Conservation (phyloP, 2,329 filamentous ascomycete genomes). For the Tolypocladium tropicale region DNA sequence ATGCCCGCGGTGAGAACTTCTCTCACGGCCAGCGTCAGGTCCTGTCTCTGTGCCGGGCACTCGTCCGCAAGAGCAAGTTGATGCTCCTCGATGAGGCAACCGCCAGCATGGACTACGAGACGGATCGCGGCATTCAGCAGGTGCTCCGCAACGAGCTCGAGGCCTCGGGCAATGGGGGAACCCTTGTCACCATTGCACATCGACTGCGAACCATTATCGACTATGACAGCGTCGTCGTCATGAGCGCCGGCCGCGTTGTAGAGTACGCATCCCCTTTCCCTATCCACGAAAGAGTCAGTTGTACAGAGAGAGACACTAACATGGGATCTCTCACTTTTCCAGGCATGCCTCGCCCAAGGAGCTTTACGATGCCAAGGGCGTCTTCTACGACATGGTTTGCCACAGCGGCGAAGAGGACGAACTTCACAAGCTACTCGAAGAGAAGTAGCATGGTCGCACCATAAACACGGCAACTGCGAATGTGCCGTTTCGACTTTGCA, state of each 20-base stretch:
- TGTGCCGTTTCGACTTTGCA: neutral
- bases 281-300: neutral
- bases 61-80: constrained; percentile 43
- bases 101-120: constrained; percentile 49
- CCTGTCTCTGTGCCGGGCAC: constrained; percentile 44
- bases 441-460: neutral
- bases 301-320: neutral
- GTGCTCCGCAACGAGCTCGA: constrained; percentile 40
- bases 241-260: constrained; percentile 41
- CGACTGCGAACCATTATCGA: constrained; percentile 48
- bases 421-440: constrained; percentile 24
- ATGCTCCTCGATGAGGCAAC: constrained; percentile 50
- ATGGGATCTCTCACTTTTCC: neutral
- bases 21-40: constrained; percentile 49
- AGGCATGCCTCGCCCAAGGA: constrained; percentile 36
- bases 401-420: constrained; percentile 43
- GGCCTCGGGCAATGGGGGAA: constrained; percentile 31
- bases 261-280: constrained; percentile 28
- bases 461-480: neutral
- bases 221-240: constrained; percentile 47
- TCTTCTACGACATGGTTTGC: constrained; percentile 45
- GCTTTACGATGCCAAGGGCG: constrained; percentile 31
- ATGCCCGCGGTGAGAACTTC: constrained; percentile 44
- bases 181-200: constrained; percentile 48
- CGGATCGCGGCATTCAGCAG: constrained; percentile 44